phyloP scores from a whole-genome alignment of 2,329 filamentous ascomycete species.

The Fusarium illudens region DNA sequence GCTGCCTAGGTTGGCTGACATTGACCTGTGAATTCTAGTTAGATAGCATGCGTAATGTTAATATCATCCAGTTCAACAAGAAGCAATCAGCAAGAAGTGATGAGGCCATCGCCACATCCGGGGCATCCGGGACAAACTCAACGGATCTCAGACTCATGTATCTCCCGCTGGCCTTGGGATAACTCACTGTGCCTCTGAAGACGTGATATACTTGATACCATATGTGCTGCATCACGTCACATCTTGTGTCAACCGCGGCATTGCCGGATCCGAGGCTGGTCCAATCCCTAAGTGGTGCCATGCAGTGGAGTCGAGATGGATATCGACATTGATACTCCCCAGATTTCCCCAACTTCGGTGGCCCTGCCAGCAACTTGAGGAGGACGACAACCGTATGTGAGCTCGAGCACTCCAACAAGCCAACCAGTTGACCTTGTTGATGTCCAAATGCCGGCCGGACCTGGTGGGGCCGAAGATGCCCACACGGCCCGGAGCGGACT shows the following conservation, averaged over 20 bases:
- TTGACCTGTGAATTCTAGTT: not conserved
- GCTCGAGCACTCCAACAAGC: not conserved
- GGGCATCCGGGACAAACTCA: not conserved
- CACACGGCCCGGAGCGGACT: not conserved
- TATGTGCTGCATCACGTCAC: not conserved
- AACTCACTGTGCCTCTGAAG: not conserved
- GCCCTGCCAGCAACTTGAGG: not conserved
- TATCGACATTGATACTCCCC: not conserved
- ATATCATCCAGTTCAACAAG: not conserved
- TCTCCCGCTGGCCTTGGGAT: not conserved
- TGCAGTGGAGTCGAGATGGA: not conserved
- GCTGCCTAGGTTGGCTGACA: not conserved
- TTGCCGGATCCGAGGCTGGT: not conserved
- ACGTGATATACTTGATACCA: not conserved
- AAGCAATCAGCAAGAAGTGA: not conserved
- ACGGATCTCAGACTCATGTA: not conserved
- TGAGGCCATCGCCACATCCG: not conserved
- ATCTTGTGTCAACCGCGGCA: not conserved
- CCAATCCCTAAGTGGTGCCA: not conserved
- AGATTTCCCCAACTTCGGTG: constrained; percentile 1
- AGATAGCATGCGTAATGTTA: not conserved
- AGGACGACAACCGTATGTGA: not conserved
- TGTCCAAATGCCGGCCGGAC: not conserved
- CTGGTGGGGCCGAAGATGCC: not conserved
- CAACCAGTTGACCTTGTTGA: not conserved